These are phyloP conservation scores for Blastobotrys mokoenaii DNA, from an alignment of 805 yeast species.

Conservation along the genomic window DNA sequence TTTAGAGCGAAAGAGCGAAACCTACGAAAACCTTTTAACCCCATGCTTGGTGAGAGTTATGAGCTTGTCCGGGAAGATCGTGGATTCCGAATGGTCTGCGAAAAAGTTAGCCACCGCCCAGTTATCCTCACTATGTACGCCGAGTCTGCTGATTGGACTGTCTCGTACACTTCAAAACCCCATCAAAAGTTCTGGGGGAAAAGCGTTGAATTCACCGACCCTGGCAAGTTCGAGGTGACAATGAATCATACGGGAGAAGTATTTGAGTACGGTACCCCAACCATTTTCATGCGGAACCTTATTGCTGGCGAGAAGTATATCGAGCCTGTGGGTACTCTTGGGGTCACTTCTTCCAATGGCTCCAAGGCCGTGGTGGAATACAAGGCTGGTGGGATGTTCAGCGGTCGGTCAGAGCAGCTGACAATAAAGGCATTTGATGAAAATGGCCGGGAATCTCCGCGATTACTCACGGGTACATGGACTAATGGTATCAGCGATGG, in stretches of 20 bases:
- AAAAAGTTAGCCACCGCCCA: constrained; percentile 86
- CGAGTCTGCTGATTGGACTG: constrained; percentile 60
- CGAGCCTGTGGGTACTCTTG: constrained; percentile 70
- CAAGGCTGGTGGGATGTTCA: constrained; percentile 77
- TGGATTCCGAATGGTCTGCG: constrained; percentile 67
- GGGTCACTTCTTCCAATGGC: constrained; percentile 62
- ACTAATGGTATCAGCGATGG: constrained; percentile 44
- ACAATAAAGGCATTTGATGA: constrained; percentile 27
- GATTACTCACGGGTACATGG: constrained; percentile 62
- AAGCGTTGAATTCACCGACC: constrained; percentile 71
- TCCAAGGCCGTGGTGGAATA: constrained; percentile 62
- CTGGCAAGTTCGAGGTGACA: constrained; percentile 56
- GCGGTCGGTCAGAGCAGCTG: constrained; percentile 69
- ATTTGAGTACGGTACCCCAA: constrained; percentile 76
- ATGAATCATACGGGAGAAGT: constrained; percentile 56
- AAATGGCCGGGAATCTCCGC: constrained; percentile 20
- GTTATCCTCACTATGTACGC: constrained; percentile 73
- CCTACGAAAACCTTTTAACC: constrained; percentile 87
- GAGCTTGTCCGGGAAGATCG: constrained; percentile 81
- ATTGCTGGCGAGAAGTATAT: constrained; percentile 92
- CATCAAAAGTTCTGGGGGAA: constrained; percentile 94
- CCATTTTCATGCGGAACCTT: constrained; percentile 71
- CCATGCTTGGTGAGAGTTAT: constrained; percentile 86
- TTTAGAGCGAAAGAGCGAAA: constrained; percentile 68
- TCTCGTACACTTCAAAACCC: constrained; percentile 33